Evolutionary conservation across 768 basidiomycete genomes (phyloP), one percentile per base, ranked within the genome.

Genomic region (Naganishia onofrii): DNA sequence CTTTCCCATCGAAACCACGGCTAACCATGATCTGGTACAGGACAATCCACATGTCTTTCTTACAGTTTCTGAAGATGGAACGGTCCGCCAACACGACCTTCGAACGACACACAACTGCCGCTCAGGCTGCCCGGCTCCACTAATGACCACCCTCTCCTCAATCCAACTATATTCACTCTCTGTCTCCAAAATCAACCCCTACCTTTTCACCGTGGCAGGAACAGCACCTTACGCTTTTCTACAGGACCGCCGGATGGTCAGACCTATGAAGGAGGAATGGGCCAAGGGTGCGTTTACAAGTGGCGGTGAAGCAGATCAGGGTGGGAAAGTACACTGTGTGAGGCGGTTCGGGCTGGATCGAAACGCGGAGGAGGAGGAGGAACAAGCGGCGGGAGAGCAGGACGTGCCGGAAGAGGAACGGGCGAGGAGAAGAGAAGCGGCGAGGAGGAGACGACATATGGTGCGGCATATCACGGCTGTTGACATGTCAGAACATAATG

Each of bases 81-180:
- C 88, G 32, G 91, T 93, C 12, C 86, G 92, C 29, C 92, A 93
- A 76, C 92, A 94, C 77, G 92, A 95, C 77, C 81, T 94, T 53
- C 84, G 92, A 64, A 85, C 85, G 12, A 80, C 84, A 17, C 90
- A 94, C 79, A 79, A 80, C n/a, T 95, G 92, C 80, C 75, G 73
- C 34, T 65, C 73, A 10, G 76, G 82, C 12, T 95, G 92, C 77
- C 88, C 91, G 28, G 82, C 87, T 21, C 88, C 91, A 1, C 83
- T 95, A 19, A 85, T 91, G 23, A 84, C 85, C 71, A 80, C 90
- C 46, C 83, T 85, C 19, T 69, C 68, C 38, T 74, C 63, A 83
- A 88, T 78, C 84, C 76, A 88, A 64, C 83, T 93, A 55, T 91
- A 88, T 9, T 87, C 90, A 23, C 81, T 93, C 53, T 85, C 90